These are phyloP conservation scores for Fragaria iinumae DNA, from an alignment of 306 rosid genomes.

Conservation along the genomic window DNA sequence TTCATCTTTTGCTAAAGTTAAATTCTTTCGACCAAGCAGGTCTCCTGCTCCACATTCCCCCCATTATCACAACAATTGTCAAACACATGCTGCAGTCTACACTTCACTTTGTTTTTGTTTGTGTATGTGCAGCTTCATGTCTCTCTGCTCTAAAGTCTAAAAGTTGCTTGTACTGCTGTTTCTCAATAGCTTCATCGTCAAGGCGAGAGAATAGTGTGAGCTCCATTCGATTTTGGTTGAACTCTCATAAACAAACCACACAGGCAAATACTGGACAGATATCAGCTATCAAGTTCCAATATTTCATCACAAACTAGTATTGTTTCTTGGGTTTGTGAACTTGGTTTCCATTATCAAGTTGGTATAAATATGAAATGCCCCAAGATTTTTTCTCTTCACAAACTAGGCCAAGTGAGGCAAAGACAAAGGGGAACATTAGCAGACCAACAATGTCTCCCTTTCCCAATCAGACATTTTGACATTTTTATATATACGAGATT, in stretches of 20 bases:
- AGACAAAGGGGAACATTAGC: slow-evolving; percentile 12
- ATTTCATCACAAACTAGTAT: neutral
- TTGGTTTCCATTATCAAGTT: neutral
- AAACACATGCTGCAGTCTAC: neutral
- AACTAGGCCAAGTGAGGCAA: neutral
- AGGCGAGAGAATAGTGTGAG: neutral
- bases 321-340: neutral
- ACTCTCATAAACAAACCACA: neutral
- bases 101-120: neutral
- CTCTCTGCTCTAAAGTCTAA: neutral
- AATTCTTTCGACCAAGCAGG: neutral
- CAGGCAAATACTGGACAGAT: neutral
- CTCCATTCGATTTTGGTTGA: neutral
- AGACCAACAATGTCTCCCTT: slow-evolving; percentile 14
- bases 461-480: neutral
- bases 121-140: neutral
- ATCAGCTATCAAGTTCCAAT: neutral
- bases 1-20: neutral
- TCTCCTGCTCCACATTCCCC: neutral
- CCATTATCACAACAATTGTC: slow-evolving; percentile 1
- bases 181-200: neutral
- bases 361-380: neutral
- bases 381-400: neutral
- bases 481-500: neutral
- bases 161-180: neutral